These are phyloP conservation scores for Aureobasidium uvarum DNA, from an alignment of 2,329 filamentous ascomycete species.

Conservation along the genomic window DNA sequence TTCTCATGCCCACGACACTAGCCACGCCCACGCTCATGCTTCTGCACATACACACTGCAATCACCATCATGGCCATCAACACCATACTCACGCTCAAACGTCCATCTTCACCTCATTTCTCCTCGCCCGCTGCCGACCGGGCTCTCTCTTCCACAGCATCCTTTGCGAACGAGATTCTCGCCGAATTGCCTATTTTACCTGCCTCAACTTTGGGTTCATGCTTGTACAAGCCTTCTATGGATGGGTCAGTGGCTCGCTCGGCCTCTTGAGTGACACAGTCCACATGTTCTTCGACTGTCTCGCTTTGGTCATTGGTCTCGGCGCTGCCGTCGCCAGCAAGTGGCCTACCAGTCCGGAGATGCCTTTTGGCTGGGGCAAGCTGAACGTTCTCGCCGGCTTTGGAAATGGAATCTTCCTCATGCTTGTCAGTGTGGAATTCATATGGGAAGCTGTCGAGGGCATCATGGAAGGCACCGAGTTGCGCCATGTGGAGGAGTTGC, in stretches of 20 bases:
- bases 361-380: slow-evolving; percentile 94
- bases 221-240: slow-evolving; percentile 90
- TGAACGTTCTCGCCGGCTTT: slow-evolving; percentile 93
- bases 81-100: slow-evolving; percentile 45
- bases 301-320: slow-evolving; percentile 82
- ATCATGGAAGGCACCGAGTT: slow-evolving; percentile 81
- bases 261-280: slow-evolving; percentile 94
- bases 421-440: slow-evolving; percentile 93
- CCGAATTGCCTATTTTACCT: slow-evolving; percentile 96
- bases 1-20: slow-evolving; percentile 35
- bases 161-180: slow-evolving; percentile 88
- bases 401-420: slow-evolving; percentile 94
- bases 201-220: slow-evolving; percentile 93
- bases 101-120: slow-evolving; percentile 72
- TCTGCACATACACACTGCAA: slow-evolving; percentile 30
- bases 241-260: slow-evolving; percentile 87
- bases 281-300: slow-evolving; percentile 99
- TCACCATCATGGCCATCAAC: slow-evolving; percentile 30
- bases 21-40: slow-evolving; percentile 2
- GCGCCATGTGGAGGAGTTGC: slow-evolving; percentile 77
- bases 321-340: slow-evolving; percentile 92
- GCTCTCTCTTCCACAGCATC: slow-evolving; percentile 80
- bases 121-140: slow-evolving; percentile 65
- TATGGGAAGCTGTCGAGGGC: slow-evolving; percentile 88
- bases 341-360: slow-evolving; percentile 89